A percentile compares a stretch with the other conserved stretches of the same genome.
Conservation (phyloP, 345 rosid genomes). For the Salix suchowensis region DNA sequence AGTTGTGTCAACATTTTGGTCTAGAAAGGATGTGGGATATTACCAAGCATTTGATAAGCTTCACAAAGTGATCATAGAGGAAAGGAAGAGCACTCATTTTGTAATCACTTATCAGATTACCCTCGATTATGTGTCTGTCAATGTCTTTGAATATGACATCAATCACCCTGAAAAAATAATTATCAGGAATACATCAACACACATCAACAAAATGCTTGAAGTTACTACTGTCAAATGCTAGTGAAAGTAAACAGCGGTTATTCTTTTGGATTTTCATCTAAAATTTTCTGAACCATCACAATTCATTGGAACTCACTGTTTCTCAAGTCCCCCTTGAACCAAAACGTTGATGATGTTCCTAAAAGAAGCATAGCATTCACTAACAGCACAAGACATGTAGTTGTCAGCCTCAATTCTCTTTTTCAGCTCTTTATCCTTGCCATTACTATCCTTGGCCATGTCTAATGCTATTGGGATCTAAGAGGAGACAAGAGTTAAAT, state of each 20-base stretch:
- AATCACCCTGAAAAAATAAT: constrained; percentile 60
- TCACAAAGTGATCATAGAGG: constrained; percentile 78
- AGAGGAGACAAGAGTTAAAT: constrained; percentile 12
- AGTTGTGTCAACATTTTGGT: neutral
- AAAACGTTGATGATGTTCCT: constrained; percentile 63
- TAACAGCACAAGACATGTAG: constrained; percentile 91
- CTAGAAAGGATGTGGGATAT: constrained; percentile 12
- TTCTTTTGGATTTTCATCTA: neutral
- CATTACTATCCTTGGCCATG: constrained; percentile 98
- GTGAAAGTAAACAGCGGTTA: neutral
- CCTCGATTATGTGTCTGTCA: constrained; percentile 40
- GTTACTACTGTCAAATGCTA: constrained; percentile 9
- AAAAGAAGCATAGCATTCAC: constrained; percentile 94
- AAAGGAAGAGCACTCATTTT: constrained; percentile 88
- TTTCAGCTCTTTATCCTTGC: constrained; percentile 82
- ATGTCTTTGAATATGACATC: constrained; percentile 54
- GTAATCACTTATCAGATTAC: constrained; percentile 48
- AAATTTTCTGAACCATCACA: neutral
- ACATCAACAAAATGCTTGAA: neutral
- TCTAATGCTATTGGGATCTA: constrained; percentile 97
- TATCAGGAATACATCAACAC: constrained; percentile 15
- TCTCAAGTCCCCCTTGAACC: constrained; percentile 76
- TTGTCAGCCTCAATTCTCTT: constrained; percentile 67
- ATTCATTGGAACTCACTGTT: constrained; percentile 44
- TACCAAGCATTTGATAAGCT: constrained; percentile 86